Percentiles rank a stretch among this genome's conserved stretches.
phyloP scores from a whole-genome alignment of 352 stramenopile genomes.

The Phytophthora boehmeriae region DNA sequence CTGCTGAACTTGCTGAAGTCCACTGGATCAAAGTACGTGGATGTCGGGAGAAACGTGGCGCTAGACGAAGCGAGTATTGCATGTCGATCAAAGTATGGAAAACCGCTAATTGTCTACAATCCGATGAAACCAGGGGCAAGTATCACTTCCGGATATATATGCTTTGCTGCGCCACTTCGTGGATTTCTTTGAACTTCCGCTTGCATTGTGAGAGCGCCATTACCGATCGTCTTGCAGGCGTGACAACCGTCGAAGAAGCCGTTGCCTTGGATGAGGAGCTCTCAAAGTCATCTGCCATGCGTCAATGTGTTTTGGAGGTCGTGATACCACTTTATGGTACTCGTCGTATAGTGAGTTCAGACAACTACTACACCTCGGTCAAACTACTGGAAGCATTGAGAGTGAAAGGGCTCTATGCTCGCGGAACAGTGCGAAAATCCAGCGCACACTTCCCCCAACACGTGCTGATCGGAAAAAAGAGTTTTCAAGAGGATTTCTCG shows the following conservation, averaged over 20 bases:
- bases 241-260: not conserved
- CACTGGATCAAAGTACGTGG: too few species aligned
- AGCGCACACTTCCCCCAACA: not conserved
- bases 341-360: too few species aligned
- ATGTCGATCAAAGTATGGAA: slow-evolving; percentile 23
- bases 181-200: too few species aligned
- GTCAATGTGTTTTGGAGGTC: too few species aligned
- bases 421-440: not conserved
- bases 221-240: not conserved
- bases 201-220: slow-evolving; percentile 26
- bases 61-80: slow-evolving; percentile 36
- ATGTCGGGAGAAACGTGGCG: too few species aligned
- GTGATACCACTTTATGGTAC: too few species aligned
- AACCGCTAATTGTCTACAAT: slow-evolving; percentile 33
- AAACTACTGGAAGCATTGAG: not conserved
- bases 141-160: too few species aligned
- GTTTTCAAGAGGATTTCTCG: not conserved
- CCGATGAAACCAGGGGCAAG: slow-evolving; percentile 23
- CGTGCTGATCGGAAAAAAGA: not conserved
- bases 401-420: not conserved
- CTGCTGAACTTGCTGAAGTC: too few species aligned
- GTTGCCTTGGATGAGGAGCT: too few species aligned
- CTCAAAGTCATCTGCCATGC: too few species aligned
- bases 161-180: too few species aligned
- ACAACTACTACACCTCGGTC: not conserved